These are phyloP conservation scores for Glaciozyma antarctica DNA, from an alignment of 768 basidiomycete species.

Conservation along the genomic window DNA sequence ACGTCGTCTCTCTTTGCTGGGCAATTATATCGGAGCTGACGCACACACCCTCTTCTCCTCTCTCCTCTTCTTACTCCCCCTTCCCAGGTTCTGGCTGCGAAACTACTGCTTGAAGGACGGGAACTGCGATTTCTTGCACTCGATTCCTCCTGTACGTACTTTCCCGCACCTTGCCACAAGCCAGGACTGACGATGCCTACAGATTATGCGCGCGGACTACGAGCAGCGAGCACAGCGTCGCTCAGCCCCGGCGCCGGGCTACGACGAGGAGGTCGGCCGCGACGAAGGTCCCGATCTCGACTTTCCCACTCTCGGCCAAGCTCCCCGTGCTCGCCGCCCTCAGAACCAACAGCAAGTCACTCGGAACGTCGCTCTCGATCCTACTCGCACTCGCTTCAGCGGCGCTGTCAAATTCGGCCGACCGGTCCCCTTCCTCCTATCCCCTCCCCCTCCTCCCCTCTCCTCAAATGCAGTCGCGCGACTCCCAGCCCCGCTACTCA, in stretches of 20 bases:
- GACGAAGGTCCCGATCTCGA: slow-evolving; percentile 33
- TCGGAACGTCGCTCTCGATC: slow-evolving; percentile 53
- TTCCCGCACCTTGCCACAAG: slow-evolving; percentile 39
- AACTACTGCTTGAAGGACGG: slow-evolving; percentile 80
- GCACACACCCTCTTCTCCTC: slow-evolving; percentile 41
- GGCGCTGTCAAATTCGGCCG: slow-evolving; percentile 70
- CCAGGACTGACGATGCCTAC: slow-evolving; percentile 36
- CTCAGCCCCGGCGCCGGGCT: slow-evolving; percentile 35
- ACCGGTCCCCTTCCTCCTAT: neutral
- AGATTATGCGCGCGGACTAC: slow-evolving; percentile 32
- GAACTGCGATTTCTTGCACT: slow-evolving; percentile 88
- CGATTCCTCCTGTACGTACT: slow-evolving; percentile 50
- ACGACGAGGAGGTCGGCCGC: slow-evolving; percentile 37
- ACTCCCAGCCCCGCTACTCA: slow-evolving; percentile 49
- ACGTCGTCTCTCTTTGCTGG: slow-evolving; percentile 33
- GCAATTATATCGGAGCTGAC: slow-evolving; percentile 2
- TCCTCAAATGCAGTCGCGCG: slow-evolving; percentile 46
- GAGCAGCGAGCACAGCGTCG: slow-evolving; percentile 36
- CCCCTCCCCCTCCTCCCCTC: slow-evolving; percentile 38
- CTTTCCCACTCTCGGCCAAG: slow-evolving; percentile 36
- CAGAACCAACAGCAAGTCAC: slow-evolving; percentile 28
- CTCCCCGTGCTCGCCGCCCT: slow-evolving; percentile 37
- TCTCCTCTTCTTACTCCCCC: slow-evolving; percentile 23
- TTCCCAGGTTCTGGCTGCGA: slow-evolving; percentile 80
- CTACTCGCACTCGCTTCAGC: slow-evolving; percentile 78